phyloP scores from a whole-genome alignment of 345 rosid genomes.

The Pistacia integerrima region DNA sequence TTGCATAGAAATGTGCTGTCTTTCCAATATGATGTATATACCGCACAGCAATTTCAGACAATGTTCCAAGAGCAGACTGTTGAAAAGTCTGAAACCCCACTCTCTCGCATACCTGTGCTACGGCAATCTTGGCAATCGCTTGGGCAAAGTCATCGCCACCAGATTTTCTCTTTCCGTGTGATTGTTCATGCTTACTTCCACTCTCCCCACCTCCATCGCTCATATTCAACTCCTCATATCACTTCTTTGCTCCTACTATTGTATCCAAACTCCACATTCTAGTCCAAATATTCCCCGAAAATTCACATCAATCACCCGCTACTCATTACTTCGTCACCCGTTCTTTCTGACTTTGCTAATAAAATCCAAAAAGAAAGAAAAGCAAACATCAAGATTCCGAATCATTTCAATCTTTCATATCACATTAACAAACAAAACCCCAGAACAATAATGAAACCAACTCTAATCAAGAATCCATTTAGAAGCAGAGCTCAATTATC shows the following conservation, averaged over 20 bases:
- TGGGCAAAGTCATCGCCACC: slow-evolving; percentile 49
- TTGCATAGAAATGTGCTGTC: slow-evolving; percentile 54
- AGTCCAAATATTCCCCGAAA: slow-evolving; percentile 14
- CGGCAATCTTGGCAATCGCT: slow-evolving; percentile 61
- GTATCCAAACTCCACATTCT: slow-evolving; percentile 36
- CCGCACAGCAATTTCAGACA: slow-evolving; percentile 56
- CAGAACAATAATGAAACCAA: not conserved
- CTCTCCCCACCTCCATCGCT: slow-evolving; percentile 77
- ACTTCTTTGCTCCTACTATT: slow-evolving; percentile 39
- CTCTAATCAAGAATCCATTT: not conserved
- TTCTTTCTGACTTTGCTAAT: not conserved
- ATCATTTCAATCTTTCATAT: not conserved
- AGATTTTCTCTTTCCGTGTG: slow-evolving; percentile 39
- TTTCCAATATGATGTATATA: slow-evolving; percentile 63
- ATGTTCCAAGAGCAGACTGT: slow-evolving; percentile 67
- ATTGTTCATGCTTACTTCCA: slow-evolving; percentile 43
- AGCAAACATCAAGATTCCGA: not conserved
- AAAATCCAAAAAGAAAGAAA: not conserved
- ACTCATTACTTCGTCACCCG: slow-evolving; percentile 5
- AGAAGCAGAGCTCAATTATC: not conserved
- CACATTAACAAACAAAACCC: slow-evolving; percentile 9
- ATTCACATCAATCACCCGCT: slow-evolving; percentile 33
- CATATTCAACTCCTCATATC: slow-evolving; percentile 81
- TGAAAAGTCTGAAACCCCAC: slow-evolving; percentile 76
- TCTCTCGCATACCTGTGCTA: slow-evolving; percentile 74